Conservation (phyloP, 805 yeast species). For the Lipomyces starkeyi region DNA sequence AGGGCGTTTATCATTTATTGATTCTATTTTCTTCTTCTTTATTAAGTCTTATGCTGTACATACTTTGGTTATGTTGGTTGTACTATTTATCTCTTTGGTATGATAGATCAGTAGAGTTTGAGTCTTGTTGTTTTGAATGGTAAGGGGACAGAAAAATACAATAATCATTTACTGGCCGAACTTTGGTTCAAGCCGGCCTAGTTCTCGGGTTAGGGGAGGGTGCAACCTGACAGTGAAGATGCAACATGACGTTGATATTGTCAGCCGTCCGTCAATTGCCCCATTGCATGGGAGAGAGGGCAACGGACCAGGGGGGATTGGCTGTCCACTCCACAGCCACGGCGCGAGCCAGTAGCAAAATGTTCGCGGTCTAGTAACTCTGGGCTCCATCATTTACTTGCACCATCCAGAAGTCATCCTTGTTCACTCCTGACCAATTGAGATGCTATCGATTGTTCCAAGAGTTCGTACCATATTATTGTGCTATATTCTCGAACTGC, state of each 20-base stretch:
- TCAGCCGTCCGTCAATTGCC: too few relatives aligned
- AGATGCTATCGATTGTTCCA: slow-evolving; percentile 12
- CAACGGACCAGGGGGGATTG: too few relatives aligned
- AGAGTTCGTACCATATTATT: not conserved
- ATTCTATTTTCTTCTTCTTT: not conserved
- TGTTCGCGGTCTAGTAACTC: too few relatives aligned
- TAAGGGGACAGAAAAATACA: not conserved
- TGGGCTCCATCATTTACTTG: too few relatives aligned
- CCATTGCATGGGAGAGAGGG: too few relatives aligned
- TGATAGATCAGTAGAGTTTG: not conserved
- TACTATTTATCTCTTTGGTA: not conserved
- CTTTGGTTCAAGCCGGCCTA: too few relatives aligned
- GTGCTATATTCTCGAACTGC: not conserved
- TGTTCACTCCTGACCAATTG: not conserved
- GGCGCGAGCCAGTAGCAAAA: too few relatives aligned
- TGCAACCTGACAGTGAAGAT: too few relatives aligned
- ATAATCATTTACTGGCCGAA: not conserved
- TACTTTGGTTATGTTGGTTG: not conserved
- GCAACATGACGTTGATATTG: not conserved
- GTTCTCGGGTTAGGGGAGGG: too few relatives aligned
- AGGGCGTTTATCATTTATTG: slow-evolving; percentile 12
- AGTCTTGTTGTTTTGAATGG: too few relatives aligned
- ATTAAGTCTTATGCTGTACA: slow-evolving; percentile 7
- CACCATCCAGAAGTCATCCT: not conserved
- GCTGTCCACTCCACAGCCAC: too few relatives aligned